Evolutionary conservation across 805 yeast species (phyloP).

Genomic region (Soucietia sequanensis): DNA sequence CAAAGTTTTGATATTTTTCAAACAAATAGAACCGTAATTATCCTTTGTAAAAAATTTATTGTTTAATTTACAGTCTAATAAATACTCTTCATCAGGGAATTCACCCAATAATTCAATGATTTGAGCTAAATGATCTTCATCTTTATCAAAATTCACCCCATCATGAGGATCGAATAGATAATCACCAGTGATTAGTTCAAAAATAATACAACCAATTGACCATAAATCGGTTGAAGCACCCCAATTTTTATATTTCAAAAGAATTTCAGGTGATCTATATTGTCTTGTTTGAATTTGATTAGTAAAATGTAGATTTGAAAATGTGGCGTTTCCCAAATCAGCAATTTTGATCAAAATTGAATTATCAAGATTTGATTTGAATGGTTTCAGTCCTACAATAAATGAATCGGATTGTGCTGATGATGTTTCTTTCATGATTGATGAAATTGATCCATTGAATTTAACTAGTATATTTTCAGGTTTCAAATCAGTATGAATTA

Average conservation of each 20-base stretch:
- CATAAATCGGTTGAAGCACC: conserved; percentile 63
- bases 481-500: conserved; percentile 43
- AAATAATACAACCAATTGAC: conserved; percentile 58
- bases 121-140: conserved; percentile 65
- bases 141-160: conserved; percentile 46
- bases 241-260: conserved; percentile 44
- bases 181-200: conserved; percentile 62
- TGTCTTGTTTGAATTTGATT: conserved; percentile 91
- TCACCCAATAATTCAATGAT: conserved; percentile 52
- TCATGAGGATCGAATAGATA: conserved; percentile 60
- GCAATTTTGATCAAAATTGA: conserved; percentile 67
- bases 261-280: conserved; percentile 82
- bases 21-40: conserved; percentile 22
- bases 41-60: conserved; percentile 40
- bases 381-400: conserved; percentile 1
- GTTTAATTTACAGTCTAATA: conserved; percentile 38
- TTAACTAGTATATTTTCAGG: conserved; percentile 36
- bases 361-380: conserved; percentile 1
- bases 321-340: conserved; percentile 91
- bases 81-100: conserved; percentile 39
- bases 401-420: neutral
- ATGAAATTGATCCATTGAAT: conserved; percentile 16
- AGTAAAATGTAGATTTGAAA: conserved; percentile 76
- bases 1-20: conserved; percentile 45
- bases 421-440: conserved; percentile 4